phyloP scores from a whole-genome alignment of 2,329 filamentous ascomycete species.

The Esteya vermicola region DNA sequence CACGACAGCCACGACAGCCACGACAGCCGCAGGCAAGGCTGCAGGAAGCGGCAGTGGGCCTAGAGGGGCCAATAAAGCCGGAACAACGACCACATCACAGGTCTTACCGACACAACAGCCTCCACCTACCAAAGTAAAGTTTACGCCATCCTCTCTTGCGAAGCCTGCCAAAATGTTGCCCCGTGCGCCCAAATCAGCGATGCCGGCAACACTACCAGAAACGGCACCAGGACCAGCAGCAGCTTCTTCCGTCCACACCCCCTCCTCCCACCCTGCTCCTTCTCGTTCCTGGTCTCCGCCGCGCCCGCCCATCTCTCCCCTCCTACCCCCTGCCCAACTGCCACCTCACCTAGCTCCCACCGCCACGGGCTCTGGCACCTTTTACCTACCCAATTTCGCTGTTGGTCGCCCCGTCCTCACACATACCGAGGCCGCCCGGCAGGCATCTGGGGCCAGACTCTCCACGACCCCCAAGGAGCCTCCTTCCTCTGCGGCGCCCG shows the following conservation, averaged over 20 bases:
- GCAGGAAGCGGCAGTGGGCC: too few relatives aligned
- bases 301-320: slow-evolving; percentile 38
- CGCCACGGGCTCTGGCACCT: slow-evolving; percentile 16
- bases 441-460: slow-evolving; percentile 4
- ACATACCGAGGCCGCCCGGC: slow-evolving; percentile 6
- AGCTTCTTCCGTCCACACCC: too few relatives aligned
- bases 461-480: too few relatives aligned
- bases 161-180: too few relatives aligned
- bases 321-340: slow-evolving; percentile 25
- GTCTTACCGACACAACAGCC: too few relatives aligned
- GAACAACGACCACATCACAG: not conserved
- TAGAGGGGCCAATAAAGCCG: too few relatives aligned
- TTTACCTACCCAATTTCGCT: slow-evolving; percentile 10
- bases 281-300: slow-evolving; percentile 29
- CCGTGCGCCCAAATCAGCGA: too few relatives aligned
- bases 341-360: slow-evolving; percentile 21
- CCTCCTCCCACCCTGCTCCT: too few relatives aligned
- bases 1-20: not conserved
- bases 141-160: too few relatives aligned
- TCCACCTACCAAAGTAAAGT: too few relatives aligned
- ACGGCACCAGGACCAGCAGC: slow-evolving; percentile 6
- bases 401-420: slow-evolving; percentile 8
- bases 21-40: not conserved
- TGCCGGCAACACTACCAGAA: not conserved
- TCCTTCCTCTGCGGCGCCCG: not conserved